These are phyloP conservation scores for Hypomontagnella monticulosa DNA, from an alignment of 495 filamentous ascomycete species.

Conservation along the genomic window DNA sequence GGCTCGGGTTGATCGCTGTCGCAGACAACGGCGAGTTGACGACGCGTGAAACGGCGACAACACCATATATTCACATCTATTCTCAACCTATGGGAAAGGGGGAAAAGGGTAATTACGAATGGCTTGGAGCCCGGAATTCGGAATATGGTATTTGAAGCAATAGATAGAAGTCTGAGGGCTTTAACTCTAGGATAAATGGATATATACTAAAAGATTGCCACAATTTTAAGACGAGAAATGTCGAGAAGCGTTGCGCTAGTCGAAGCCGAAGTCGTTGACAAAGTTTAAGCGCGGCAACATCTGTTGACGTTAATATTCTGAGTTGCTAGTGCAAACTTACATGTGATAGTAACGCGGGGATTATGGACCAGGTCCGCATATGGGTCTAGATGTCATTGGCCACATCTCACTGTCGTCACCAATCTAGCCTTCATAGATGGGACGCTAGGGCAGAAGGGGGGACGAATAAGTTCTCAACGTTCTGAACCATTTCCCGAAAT, in stretches of 20 bases:
- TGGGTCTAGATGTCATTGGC: conserved; percentile 19
- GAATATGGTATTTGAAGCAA: too few relatives aligned
- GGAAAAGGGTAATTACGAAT: too few relatives aligned
- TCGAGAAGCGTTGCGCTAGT: background rate
- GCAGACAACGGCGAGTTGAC: too few relatives aligned
- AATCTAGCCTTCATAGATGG: conserved; percentile 11
- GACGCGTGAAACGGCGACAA: too few relatives aligned
- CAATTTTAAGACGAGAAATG: background rate
- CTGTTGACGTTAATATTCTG: conserved; percentile 27
- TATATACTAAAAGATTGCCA: background rate
- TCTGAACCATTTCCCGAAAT: conserved; percentile 22
- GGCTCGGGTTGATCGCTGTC: too few relatives aligned
- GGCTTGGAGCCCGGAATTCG: too few relatives aligned
- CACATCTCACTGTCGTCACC: conserved; percentile 1
- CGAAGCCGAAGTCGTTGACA: background rate
- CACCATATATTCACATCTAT: too few relatives aligned
- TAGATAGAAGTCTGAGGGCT: too few relatives aligned
- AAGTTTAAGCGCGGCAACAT: conserved; percentile 22
- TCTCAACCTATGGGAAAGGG: too few relatives aligned
- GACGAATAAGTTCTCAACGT: conserved; percentile 17
- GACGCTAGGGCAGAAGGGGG: conserved; percentile 1
- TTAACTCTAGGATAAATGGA: background rate
- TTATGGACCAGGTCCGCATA: background rate
- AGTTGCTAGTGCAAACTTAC: conserved; percentile 30
- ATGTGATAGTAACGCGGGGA: conserved; percentile 37